Conservation (phyloP, 805 yeast genomes). For the Pichia cephalocereana region DNA sequence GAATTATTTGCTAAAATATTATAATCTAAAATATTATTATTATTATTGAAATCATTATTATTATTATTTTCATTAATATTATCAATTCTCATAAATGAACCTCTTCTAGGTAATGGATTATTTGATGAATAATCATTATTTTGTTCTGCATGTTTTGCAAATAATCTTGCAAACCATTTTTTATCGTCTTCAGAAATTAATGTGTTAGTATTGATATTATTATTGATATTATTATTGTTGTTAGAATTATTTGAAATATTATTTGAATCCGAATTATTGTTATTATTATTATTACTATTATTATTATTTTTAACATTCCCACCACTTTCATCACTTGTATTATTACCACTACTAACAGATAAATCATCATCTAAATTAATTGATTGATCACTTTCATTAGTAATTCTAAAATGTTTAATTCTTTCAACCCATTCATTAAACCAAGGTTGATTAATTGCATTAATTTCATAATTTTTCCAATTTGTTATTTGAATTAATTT, state of each 20-base stretch:
- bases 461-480: background rate
- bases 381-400: too few relatives aligned
- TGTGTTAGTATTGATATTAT: background rate
- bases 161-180: background rate
- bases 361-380: background rate
- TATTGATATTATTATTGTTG: too few relatives aligned
- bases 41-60: too few relatives aligned
- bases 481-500: background rate
- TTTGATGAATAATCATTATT: background rate
- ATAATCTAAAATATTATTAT: background rate
- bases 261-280: too few relatives aligned
- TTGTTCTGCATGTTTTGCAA: background rate
- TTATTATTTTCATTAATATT: background rate
- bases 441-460: background rate
- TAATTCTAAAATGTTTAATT: background rate
- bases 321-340: background rate
- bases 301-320: background rate
- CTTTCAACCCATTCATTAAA: background rate
- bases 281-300: background rate
- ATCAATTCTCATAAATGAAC: background rate
- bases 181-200: background rate
- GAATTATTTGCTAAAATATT: background rate
- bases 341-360: background rate
- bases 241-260: too few relatives aligned
- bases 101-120: background rate